phyloP scores from a whole-genome alignment of 352 stramenopile genomes.

The Pythium folliculosum region DNA sequence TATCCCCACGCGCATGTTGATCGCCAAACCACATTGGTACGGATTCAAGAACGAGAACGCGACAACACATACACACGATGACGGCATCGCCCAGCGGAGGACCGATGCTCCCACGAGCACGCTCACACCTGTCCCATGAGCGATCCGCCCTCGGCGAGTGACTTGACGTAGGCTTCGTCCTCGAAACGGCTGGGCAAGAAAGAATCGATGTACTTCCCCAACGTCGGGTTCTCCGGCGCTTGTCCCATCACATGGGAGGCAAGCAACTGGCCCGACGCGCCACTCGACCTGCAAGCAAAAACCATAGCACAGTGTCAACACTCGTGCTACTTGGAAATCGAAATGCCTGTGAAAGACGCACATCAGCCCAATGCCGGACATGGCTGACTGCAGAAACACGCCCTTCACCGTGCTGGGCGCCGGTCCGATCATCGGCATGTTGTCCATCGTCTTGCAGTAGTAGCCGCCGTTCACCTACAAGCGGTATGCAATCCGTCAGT shows the following conservation, averaged over 20 bases:
- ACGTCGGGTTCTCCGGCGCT: slow-evolving; percentile 38
- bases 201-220: slow-evolving; percentile 49
- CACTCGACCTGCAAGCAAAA: slow-evolving; percentile 48
- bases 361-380: slow-evolving; percentile 77
- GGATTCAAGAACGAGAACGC: too few species aligned
- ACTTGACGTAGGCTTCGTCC: slow-evolving; percentile 54
- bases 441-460: slow-evolving; percentile 83
- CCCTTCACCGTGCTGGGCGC: slow-evolving; percentile 58
- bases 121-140: slow-evolving; percentile 61
- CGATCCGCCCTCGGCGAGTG: slow-evolving; percentile 46
- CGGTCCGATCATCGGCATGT: slow-evolving; percentile 69
- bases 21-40: too few species aligned
- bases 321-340: too few species aligned
- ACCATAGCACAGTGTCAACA: neutral
- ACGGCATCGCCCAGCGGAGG: neutral
- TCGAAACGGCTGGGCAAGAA: slow-evolving; percentile 73
- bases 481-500: neutral
- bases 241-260: slow-evolving; percentile 66
- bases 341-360: slow-evolving; percentile 28
- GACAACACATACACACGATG: too few species aligned
- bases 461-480: slow-evolving; percentile 69
- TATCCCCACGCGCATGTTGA: too few species aligned
- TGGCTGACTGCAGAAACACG: slow-evolving; percentile 71
- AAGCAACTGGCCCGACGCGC: slow-evolving; percentile 64
- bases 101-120: neutral